Conservation (phyloP, 306 rosid genomes). For the Luffa acutangula region DNA sequence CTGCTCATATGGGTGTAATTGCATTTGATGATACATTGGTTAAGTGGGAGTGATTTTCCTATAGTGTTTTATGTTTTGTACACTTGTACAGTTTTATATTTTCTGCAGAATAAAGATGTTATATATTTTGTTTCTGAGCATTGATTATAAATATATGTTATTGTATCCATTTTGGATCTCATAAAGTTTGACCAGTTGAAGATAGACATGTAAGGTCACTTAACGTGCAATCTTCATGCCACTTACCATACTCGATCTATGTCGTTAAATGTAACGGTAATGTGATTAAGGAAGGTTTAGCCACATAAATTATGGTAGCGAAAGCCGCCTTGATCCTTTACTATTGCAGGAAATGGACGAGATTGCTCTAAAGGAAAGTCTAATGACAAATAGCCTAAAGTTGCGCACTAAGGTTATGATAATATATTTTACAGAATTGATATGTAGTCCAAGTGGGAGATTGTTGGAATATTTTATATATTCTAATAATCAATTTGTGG, state of each 20-base stretch:
- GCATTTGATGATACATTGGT: not conserved
- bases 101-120: not conserved
- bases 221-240: not conserved
- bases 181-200: not conserved
- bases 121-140: not conserved
- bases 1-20: not conserved
- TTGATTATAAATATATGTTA: too few relatives aligned
- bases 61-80: not conserved
- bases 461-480: too few relatives aligned
- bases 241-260: not conserved
- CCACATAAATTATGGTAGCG: not conserved
- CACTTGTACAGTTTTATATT: too few relatives aligned
- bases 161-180: not conserved
- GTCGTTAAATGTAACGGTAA: not conserved
- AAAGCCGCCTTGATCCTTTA: not conserved
- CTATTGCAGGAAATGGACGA: not conserved
- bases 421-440: too few relatives aligned
- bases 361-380: not conserved
- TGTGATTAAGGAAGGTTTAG: not conserved
- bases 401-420: too few relatives aligned
- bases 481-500: too few relatives aligned
- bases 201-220: not conserved
- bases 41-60: not conserved
- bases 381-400: not conserved
- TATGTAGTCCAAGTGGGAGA: too few relatives aligned